Base-by-base conservation (phyloP, 805 yeast species). In the Schizosaccharomyces japonicus region DNA sequence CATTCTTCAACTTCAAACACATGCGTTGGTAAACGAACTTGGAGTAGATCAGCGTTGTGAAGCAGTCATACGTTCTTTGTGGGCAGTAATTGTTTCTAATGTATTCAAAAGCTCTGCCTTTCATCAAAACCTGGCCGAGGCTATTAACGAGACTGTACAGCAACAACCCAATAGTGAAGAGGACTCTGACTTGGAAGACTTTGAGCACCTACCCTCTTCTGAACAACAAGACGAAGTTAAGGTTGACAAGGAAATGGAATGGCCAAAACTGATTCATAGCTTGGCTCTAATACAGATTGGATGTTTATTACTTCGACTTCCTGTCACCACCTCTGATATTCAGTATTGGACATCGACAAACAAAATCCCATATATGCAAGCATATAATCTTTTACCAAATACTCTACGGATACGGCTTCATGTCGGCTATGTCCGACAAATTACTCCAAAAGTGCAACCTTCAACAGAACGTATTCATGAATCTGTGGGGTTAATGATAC, bases 1-100 rank as follows among this genome's bases (percentile, higher is more conserved):
- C 31, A 57, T 78, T 2, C 57, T 80, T 39, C 63, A 67, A 48
- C 57, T 59, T 25, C 80, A 77, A 52, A 58, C 67, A 1, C 55
- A 55, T 28, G 60, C 63, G 56, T 53, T 75, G 13, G 59, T 66
- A 1, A 51, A 59, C 1, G 52, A 58, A 3, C 54, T 58, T 30
- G 56, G 57, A 5, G 30, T 52, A 23, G 51, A 55, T 6, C 25
- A 33, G 23, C 49, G 48, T 17, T 47, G 53, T 2, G 57, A 52
- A 39, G 23, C 21, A 5, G 48, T 55, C 10, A 57, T 51, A 2
- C 49, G 50, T 25, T 49, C 51, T 4, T 44, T 54, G 28, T 51
- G 55, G 47, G 50, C 58, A 3, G 19, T 52, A 10, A 30, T 10
- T 30, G 32, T 10, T 10, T 30, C 32, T 30, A 30, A n/a, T 30